Evolutionary conservation across 192 early-diverging fungal species (phyloP).

Genomic region (Backusella liffmaniae): DNA sequence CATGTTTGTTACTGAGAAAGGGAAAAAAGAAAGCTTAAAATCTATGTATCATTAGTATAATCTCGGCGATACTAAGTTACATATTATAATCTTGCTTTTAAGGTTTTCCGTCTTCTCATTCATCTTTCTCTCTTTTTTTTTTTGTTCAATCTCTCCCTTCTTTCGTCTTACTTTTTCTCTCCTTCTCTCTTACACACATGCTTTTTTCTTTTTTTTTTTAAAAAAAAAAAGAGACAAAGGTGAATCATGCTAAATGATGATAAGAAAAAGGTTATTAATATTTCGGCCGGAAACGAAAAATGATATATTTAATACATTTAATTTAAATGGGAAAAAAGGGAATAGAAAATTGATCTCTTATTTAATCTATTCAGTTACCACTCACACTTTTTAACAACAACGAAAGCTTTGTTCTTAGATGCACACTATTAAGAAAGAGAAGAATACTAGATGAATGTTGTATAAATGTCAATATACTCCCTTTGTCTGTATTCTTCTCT

Average conservation of each 20-base stretch:
- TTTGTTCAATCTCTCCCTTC: neutral
- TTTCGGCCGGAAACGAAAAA: neutral
- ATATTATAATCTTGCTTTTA: neutral
- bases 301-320: neutral
- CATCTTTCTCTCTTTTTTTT: neutral
- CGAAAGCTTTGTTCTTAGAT: neutral
- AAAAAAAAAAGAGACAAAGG: too few relatives aligned
- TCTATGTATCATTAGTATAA: neutral
- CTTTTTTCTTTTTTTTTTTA: too few relatives aligned
- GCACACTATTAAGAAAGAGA: neutral
- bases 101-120: neutral
- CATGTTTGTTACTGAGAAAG: constrained; percentile 1
- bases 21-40: constrained; percentile 2
- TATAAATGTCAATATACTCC: neutral
- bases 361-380: neutral
- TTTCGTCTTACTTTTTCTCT: neutral
- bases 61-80: neutral
- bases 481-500: neutral
- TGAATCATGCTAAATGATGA: too few relatives aligned
- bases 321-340: constrained; percentile 6
- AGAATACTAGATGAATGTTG: neutral
- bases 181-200: neutral
- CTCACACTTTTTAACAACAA: neutral
- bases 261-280: neutral
- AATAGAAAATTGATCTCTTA: neutral